Evolutionary conservation across 352 stramenopile species (phyloP), one percentile per base, ranked within the genome.

Genomic region (Globisporangium iwayamae): DNA sequence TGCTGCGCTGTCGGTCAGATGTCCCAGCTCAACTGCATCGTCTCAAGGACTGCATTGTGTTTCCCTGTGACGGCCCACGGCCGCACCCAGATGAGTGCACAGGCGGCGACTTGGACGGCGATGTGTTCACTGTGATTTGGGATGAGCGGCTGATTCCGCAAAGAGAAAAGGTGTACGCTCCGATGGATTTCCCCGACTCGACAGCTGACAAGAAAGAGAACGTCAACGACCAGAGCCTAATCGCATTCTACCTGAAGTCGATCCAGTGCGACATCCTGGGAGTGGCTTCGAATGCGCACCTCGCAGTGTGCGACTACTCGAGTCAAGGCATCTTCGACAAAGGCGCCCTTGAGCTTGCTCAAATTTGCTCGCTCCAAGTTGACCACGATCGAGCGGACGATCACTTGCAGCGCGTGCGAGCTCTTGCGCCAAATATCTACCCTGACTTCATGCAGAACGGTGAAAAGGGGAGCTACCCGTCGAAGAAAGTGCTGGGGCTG

Each of bases 71-170:
- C 48, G 87, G 87, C 10, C 71, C 68, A 20, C 79, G 85, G 28
- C 85, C 87, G 6, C 83, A 93, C 63, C 79, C 87, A 39, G 81
- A 93, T 48, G 86, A 91, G 67, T 93, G 84, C 65, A 89, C 85
- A 9, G 85, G 87, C 13, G 85, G 87, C 10, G 87, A 95, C 62
- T 75, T 95, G 34, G 85, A 95, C 38, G 87, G 87, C 6, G 87
- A 95, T 22, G 70, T 89, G 30, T 95, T 90, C 62, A 80, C 85
- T 5, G 81, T 91, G 8, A 91, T 95, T 66, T 95, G 87, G 87
- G 87, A 95, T 56, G 53, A 89, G 28, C 71, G 76, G 0, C 73
- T 95, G 16, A 79, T 95, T 55, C 87, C 85, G 14, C 59, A 51
- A 11, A 71, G 63, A 52, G 50, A 74, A 14, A 64, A 84, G 56